phyloP scores from a whole-genome alignment of 257 asterid genomes.

The Plantago major region DNA sequence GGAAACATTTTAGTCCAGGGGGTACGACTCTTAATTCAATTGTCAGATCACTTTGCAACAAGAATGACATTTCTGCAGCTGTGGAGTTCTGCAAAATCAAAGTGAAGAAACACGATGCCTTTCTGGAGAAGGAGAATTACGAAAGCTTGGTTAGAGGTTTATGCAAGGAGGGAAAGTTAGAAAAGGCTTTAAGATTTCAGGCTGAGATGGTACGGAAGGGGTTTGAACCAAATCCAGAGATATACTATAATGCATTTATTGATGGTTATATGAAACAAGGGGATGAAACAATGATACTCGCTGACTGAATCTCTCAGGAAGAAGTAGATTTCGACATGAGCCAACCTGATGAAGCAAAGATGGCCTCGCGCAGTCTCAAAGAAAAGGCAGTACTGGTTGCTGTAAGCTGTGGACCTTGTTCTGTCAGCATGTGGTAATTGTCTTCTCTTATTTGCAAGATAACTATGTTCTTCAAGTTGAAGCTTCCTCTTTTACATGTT shows the following conservation, averaged over 20 bases:
- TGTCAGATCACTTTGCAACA: slow-evolving; percentile 44
- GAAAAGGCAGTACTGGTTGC: neutral
- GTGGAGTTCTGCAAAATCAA: slow-evolving; percentile 32
- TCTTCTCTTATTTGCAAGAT: too few relatives aligned
- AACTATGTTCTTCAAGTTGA: too few relatives aligned
- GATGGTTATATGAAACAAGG: slow-evolving; percentile 55
- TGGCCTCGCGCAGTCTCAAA: neutral
- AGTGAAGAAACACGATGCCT: slow-evolving; percentile 35
- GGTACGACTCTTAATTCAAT: slow-evolving; percentile 46
- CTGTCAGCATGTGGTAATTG: too few relatives aligned
- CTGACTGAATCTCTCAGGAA: slow-evolving; percentile 17
- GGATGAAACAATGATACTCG: slow-evolving; percentile 46
- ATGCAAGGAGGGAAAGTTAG: slow-evolving; percentile 60
- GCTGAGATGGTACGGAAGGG: slow-evolving; percentile 78
- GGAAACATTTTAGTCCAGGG: slow-evolving; percentile 46
- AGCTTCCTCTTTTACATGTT: too few relatives aligned
- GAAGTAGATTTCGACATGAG: slow-evolving; percentile 8
- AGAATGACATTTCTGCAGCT: slow-evolving; percentile 37
- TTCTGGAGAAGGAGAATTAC: slow-evolving; percentile 47
- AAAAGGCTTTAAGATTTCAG: slow-evolving; percentile 67
- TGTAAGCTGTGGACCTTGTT: too few relatives aligned
- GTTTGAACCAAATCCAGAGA: slow-evolving; percentile 46
- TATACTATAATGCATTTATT: slow-evolving; percentile 55
- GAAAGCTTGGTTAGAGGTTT: slow-evolving; percentile 43
- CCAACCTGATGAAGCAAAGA: neutral